Base-by-base conservation (phyloP, 768 basidiomycete species). In the Termitomyces sp. region DNA sequence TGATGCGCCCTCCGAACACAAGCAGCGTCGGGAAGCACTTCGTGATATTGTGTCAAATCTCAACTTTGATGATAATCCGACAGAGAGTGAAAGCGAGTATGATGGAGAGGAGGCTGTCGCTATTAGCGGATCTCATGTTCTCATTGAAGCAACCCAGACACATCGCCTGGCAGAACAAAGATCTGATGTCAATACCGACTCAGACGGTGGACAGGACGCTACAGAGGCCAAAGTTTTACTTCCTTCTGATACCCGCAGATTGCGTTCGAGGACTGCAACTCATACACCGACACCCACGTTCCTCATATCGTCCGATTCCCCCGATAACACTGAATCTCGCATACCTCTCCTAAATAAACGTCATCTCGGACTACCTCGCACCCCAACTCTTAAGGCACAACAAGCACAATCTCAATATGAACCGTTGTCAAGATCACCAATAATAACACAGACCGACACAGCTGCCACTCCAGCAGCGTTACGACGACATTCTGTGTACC, bases 21-120 rank as follows among this genome's bases (percentile, higher is more conserved):
- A 59, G 15, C 60, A 65, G 42, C 70, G 71, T n/a, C 68, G 66
- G 26, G 68, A 66, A 45, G 74, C 71, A 5, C 65, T 77, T 8
- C 51, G 73, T 15, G 70, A 70, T 0, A 66, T 76, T 2, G 71
- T 77, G 2, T 64, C 69, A 42, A 69, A 66, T n/a, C 61, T 71
- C n/a, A 54, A 64, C 5, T 34, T 59, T 24, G 59, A 55, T 11
- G 28, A 45, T 3, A 37, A 54, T 35, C 34, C 44, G 42, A 44
- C 42, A 19, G 60, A 58, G 38, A 56, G 51, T 14, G 68, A 68
- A 51, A 71, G 66, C 53, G 71, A 74, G 22, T 70, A 71, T 55
- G 55, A 49, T 21, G 70, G 67, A 5, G 69, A 68, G 54, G 65
- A 71, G 38, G 74, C 71, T 3, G 55, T 74, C 11, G 74, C 74